Evolutionary conservation across 495 filamentous ascomycete species (phyloP), one percentile per base, ranked within the genome.

Genomic region (Massariosphaeria phaeospora): DNA sequence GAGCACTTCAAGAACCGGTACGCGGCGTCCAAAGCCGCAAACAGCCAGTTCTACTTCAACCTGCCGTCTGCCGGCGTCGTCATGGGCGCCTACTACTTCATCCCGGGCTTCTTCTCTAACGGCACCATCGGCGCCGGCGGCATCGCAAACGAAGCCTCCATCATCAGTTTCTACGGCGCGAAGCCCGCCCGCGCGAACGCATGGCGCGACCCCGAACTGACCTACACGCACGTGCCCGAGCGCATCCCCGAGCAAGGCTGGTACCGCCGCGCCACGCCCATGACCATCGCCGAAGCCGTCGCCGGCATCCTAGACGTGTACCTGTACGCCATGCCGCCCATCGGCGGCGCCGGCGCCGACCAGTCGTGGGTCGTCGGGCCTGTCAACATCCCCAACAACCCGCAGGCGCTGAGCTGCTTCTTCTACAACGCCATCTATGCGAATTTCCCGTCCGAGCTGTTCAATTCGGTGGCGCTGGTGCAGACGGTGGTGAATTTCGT

Each of bases 51-150:
- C 36, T 52, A 52, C 38, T 52, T 52, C 36, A 40, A 42, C 35
- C 48, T 44, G 9, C 48, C 33, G 15, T 15, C 10, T 15, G 8
- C 48, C 13, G 48, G 6, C 12, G 34, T 52, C 9, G 48, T 52
- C 15, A 52, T 52, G 33, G 48, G 48, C 34, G 48, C 48, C 9
- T 42, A 40, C 20, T 52, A 52, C 24, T 52, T 52, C 26, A 44
- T 52, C 48, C 34, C 48, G 10, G 48, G 48, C 7, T 52, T 52
- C 48, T 52, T 52, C 23, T 52, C 48, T 11, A 52, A 52, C 48
- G 48, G 48, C 11, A 52, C 48, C 20, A 46, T 52, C 10, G 48
- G 48, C 17, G 48, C 48, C 13, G 36, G 36, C 30, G 48, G 48
- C 17, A 27, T 52, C 20, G 48, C 48, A 6, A 52, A 52, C 23